Base-by-base conservation (phyloP, 345 rosid genomes). In the Camelina hispida region DNA sequence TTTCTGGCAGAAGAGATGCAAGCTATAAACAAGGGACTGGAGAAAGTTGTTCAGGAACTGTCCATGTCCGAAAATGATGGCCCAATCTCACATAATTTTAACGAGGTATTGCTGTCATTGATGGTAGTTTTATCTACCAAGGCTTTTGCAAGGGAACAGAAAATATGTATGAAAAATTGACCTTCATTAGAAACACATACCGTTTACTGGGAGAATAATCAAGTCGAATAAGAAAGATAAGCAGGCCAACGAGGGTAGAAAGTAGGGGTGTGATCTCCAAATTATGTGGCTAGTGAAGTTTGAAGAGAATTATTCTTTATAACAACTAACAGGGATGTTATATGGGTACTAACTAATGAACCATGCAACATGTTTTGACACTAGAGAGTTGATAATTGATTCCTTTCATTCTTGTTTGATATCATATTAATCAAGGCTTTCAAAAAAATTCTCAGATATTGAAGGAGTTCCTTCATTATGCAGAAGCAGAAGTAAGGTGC, bases 1-100 rank as follows among this genome's bases (percentile, higher is more conserved):
- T 83, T 76, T 82, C 79, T 94, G 86, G 98, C 97, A 0, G 97
- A 94, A 83, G 98, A 94, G 85, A 94, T 94, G 97, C 97, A 94
- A 87, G 97, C 96, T 13, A 78, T 94, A 77, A 91, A 88, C 86
- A 94, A 91, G 85, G 98, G 98, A 69, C 83, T 94, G 77, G 97
- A 94, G 80, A 94, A 91, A 72, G 88, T 90, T 61, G 85, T 90
- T 40, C 97, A 91, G 80, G 98, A 94, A 73, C 81, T 94, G 52
- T 76, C 97, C 73, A 69, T 83, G 77, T 84, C 96, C 10, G 97
- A 91, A 84, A 87, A 83, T 80, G 97, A 94, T 83, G 98, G 96
- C 55, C 86, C 86, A 48, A 64, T 91, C 58, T 91, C 97, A 14
- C 92, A 83, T 43, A 83, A 81, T 30, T 94, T 94, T 65, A 77